A percentile compares a stretch with the other conserved stretches of the same genome.
Evolutionary conservation across 441 rosid species (phyloP).

Genomic region (Populus hybrid): DNA sequence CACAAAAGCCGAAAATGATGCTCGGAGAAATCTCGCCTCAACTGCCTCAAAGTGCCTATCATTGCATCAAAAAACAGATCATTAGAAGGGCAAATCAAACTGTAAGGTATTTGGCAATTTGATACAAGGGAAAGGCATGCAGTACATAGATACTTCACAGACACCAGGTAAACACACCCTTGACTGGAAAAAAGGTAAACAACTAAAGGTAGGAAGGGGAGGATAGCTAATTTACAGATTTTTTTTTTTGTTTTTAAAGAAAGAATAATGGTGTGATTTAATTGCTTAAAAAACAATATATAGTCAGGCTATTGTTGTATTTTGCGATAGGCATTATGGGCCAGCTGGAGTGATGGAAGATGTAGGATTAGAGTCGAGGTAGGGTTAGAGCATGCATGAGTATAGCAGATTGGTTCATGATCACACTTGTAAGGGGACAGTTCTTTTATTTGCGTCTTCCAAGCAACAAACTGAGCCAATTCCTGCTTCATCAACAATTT

Average conservation of each 20-base stretch:
- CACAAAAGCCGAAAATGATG: conserved; percentile 79
- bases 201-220: not conserved
- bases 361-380: not conserved
- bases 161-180: not conserved
- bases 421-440: not conserved
- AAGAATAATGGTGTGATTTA: not conserved
- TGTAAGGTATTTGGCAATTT: not conserved
- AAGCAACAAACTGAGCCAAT: not conserved
- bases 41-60: conserved; percentile 81
- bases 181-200: not conserved
- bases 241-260: too few species aligned
- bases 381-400: not conserved
- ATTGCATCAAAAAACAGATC: not conserved
- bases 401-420: not conserved
- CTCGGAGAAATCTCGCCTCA: conserved; percentile 90
- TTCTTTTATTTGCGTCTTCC: not conserved
- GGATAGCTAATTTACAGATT: not conserved
- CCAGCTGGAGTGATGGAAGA: not conserved
- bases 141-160: not conserved
- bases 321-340: not conserved
- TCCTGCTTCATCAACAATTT: not conserved
- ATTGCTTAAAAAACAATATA: not conserved
- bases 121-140: not conserved
- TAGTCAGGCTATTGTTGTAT: not conserved
- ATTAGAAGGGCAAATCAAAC: not conserved